Conservation (phyloP, 2,329 filamentous ascomycete species). For the Calonectria fujianensis region DNA sequence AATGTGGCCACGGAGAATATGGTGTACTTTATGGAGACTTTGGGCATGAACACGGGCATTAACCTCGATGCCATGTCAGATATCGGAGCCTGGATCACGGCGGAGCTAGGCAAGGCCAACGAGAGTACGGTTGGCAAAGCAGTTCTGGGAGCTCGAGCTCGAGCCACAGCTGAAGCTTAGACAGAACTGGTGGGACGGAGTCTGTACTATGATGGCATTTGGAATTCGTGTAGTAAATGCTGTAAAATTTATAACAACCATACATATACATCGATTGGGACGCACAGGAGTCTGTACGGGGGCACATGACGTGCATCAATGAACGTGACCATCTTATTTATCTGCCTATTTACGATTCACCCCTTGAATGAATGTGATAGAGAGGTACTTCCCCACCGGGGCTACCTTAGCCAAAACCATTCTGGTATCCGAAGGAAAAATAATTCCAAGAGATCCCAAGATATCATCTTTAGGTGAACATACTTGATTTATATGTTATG, state of each 20-base stretch:
- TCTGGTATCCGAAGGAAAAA: background rate
- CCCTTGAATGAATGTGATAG: background rate
- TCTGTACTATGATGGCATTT: background rate
- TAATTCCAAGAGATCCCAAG: background rate
- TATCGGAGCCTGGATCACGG: constrained; percentile 83
- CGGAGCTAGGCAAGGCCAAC: constrained; percentile 77
- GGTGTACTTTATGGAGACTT: constrained; percentile 84
- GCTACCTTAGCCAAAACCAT: background rate
- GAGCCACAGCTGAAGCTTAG: constrained; percentile 52
- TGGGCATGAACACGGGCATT: constrained; percentile 85
- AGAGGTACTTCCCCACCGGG: background rate
- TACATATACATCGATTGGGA: background rate
- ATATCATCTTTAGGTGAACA: background rate
- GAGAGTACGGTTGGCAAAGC: constrained; percentile 81
- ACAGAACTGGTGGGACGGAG: constrained; percentile 42
- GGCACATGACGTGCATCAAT: background rate
- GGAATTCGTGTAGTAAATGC: background rate
- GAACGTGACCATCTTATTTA: background rate
- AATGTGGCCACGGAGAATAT: constrained; percentile 91
- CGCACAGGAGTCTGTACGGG: too few relatives aligned
- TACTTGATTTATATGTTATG: background rate
- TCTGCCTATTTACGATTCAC: background rate
- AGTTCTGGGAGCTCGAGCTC: constrained; percentile 70
- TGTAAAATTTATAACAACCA: constrained; percentile 16
- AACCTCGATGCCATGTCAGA: constrained; percentile 79